Base-by-base conservation (phyloP, 1,139 yeast genomes). In the Yamadazyma dendronema region DNA sequence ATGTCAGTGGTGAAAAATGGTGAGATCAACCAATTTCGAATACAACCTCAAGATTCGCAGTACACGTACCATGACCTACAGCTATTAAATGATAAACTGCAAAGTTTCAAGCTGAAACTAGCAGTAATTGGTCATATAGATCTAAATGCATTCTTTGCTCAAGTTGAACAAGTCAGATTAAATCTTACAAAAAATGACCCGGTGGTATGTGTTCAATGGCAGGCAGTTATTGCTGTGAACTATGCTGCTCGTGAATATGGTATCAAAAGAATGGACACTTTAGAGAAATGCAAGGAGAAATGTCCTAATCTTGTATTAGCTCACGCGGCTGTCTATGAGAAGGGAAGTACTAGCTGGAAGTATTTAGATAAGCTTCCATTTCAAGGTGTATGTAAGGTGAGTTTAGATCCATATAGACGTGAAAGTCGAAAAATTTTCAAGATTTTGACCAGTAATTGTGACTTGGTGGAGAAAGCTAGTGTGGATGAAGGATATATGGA, bases 191-290 rank as follows among this genome's bases (percentile, higher is more conserved):
- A 67, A 2, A 77, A 79, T 2, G 90, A 81, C 42, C 97, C 98
- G 0, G 84, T 92, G 3, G 97, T 90, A 0, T 90, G 97, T 57
- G 88, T 88, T 4, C 98, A 92, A 53, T 92, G 98, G 98, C 73
- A 74, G 38, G 73, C 90, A 0, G 65, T 92, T 4, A 90, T 92
- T 40, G 98, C 98, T 0, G 95, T 92, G 1, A 80, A 86, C 4
- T 86, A 87, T 57, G 87, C 96, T 0, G 97, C 97, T 0, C 66
- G 97, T 24, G 77, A 81, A 41, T 88, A 58, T 55, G 97, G 97
- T 0, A 81, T 92, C 19, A 70, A 78, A 21, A 64, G 98, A 41
- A 81, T 88, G 81, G 95, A 86, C 52, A 69, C 77, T 0, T 61
- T 88, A 2, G 74, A 73, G 9, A 72, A 79, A 2, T 96, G 97